These are phyloP conservation scores for Raphanus sativus DNA, from an alignment of 345 rosid species.

Conservation along the genomic window DNA sequence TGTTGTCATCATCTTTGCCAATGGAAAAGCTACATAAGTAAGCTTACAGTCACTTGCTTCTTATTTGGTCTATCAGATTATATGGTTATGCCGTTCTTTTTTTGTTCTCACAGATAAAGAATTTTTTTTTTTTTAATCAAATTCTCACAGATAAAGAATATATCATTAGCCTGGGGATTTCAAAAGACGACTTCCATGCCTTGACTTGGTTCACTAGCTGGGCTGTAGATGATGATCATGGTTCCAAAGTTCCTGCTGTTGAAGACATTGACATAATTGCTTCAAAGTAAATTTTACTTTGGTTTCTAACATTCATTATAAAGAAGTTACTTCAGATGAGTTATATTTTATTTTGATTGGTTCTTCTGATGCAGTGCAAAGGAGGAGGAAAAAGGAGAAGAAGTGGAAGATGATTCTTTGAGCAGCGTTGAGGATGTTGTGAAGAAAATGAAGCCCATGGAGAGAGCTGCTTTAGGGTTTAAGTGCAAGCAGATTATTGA, in stretches of 20 bases:
- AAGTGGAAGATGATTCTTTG: conserved; percentile 33
- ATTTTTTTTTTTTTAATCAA: no score
- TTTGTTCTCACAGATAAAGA: conserved; percentile 24
- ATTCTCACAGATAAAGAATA: conserved; percentile 52
- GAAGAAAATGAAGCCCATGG: conserved; percentile 61
- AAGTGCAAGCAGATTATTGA: conserved; percentile 90
- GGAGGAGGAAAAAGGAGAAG: conserved; percentile 43
- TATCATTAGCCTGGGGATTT: conserved; percentile 51
- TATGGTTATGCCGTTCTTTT: no score
- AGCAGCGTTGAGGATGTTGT: conserved; percentile 54
- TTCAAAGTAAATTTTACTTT: conserved; percentile 19
- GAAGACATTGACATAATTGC: conserved; percentile 33
- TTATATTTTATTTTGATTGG: background rate
- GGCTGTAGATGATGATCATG: conserved; percentile 95
- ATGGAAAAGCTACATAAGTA: conserved; percentile 92
- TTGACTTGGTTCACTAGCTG: conserved; percentile 92
- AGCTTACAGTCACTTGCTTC: conserved; percentile 14
- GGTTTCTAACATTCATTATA: background rate
- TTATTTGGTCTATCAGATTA: background rate
- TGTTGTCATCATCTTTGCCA: conserved; percentile 99
- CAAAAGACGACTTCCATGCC: conserved; percentile 68
- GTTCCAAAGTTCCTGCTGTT: conserved; percentile 56
- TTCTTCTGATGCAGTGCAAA: conserved; percentile 37
- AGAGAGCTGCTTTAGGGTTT: conserved; percentile 77
- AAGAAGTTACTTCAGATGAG: background rate